Conservation (phyloP, 2,329 filamentous ascomycete genomes). For the Nothophaeocryptopus gaeumannii region DNA sequence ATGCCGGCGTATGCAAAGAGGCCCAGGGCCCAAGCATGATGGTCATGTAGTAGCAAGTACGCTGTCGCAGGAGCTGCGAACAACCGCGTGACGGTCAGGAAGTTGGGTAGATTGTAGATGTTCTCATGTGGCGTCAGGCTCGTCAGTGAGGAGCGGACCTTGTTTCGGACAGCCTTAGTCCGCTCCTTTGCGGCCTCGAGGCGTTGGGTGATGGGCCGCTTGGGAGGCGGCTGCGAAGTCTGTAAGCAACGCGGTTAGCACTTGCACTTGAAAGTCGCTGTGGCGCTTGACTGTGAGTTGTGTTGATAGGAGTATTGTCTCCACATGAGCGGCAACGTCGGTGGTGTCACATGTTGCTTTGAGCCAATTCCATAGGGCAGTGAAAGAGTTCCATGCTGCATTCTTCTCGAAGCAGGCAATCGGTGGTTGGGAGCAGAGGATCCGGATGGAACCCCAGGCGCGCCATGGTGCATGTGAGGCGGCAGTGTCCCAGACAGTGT, state of each 20-base stretch:
- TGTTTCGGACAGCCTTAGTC: slow-evolving; percentile 30
- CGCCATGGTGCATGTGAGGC: too few species aligned
- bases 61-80: slow-evolving; percentile 79
- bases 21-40: slow-evolving; percentile 72
- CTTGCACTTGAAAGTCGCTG: too few species aligned
- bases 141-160: slow-evolving; percentile 32
- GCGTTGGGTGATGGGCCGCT: slow-evolving; percentile 23
- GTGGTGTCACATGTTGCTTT: too few species aligned
- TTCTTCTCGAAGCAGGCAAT: too few species aligned
- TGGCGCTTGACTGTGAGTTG: too few species aligned
- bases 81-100: slow-evolving; percentile 84
- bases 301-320: too few species aligned
- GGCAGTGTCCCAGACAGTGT: too few species aligned
- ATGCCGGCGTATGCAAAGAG: slow-evolving; percentile 91
- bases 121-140: slow-evolving; percentile 65
- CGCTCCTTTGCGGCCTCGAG: slow-evolving; percentile 29
- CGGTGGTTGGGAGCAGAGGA: too few species aligned
- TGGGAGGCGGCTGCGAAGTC: slow-evolving; percentile 11
- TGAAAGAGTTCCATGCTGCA: neutral
- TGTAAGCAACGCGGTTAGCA: slow-evolving; percentile 5
- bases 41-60: slow-evolving; percentile 81
- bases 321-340: too few species aligned
- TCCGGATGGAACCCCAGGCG: too few species aligned
- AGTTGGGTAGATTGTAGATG: slow-evolving; percentile 94
- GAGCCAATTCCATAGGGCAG: slow-evolving; percentile 2